Base-by-base conservation (phyloP, 2,329 filamentous ascomycete species). In the Monilinia laxa region DNA sequence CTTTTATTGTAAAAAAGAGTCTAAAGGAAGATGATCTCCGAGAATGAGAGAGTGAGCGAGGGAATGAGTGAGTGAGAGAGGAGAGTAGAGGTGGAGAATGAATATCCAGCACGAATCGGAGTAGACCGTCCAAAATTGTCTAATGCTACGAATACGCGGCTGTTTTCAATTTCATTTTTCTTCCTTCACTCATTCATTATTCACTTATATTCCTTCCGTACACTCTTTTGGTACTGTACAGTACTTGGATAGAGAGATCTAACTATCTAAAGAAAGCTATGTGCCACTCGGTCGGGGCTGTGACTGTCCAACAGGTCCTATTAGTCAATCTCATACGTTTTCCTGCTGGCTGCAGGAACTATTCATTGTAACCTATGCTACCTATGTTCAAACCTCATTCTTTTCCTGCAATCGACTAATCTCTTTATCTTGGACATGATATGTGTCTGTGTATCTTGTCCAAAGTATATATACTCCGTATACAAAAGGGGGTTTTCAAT, bases 21-120 rank as follows among this genome's bases (percentile, higher is more conserved):
- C 9, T 47, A 3, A 49, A n/a, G 20, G n/a, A 49, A 20, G 28
- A 51, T 40, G 47, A 35, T 62, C 20, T 51, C 31, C 11, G 53
- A 56, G 52, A 28, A 35, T 35, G 23, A 25, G 12, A 38, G n/a
- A 38, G 20, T 5, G 31, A 35, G 31, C 7, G 31, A 35, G 31
- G 5, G 31, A 35, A 4, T 35, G 7, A 35, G 31, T 35, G 31
- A 35, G 28, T 31, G 31, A 35, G 31, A 35, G 31, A 35, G 31
- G 31, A 35, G 31, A 35, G 31, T 35, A 12, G 28, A 51, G 45
- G 58, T 62, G 58, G 58, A 62, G 58, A 62, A 62, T 20, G 47
- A 51, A 51, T 40, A 51, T 38, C 14, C 45, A 38, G 58, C 58
- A 28, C 28, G 45, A 62, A 62, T 62, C 58, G 58, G 58, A 62